Evolutionary conservation across 2,329 filamentous ascomycete species (phyloP).

Genomic region (Apiospora sp.): DNA sequence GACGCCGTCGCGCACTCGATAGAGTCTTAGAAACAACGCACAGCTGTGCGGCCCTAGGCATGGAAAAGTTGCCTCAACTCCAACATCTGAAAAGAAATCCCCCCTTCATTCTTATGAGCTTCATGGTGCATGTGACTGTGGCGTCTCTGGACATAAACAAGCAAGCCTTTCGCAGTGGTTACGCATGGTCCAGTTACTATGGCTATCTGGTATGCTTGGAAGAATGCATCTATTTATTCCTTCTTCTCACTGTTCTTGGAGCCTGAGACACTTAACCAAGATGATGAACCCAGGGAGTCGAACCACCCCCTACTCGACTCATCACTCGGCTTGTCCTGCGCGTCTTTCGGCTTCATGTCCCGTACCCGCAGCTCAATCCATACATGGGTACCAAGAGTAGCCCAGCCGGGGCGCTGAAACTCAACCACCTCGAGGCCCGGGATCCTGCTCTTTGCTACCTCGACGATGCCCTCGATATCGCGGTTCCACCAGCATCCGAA

Average conservation of each 20-base stretch:
- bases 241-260: constrained; percentile 7
- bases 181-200: background rate
- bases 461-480: constrained; percentile 64
- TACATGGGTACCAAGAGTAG: constrained; percentile 65
- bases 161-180: background rate
- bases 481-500: constrained; percentile 76
- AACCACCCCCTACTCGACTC: constrained; percentile 16
- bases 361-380: constrained; percentile 63
- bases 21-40: constrained; percentile 11
- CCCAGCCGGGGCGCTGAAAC: constrained; percentile 58
- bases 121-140: background rate
- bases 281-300: constrained; percentile 24
- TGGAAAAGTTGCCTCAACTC: constrained; percentile 11
- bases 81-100: constrained; percentile 14
- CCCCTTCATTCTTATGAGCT: background rate
- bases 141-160: background rate
- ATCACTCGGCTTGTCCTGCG: background rate
- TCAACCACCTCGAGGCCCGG: constrained; percentile 65
- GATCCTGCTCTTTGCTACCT: constrained; percentile 54
- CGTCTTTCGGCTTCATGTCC: background rate
- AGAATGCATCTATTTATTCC: background rate
- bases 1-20: background rate
- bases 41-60: background rate
- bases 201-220: background rate
- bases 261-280: constrained; percentile 20